Percentiles rank a stretch among this genome's conserved stretches.
These are phyloP conservation scores for Tausonia pullulans DNA, from an alignment of 1,284 basidiomycete species.

Conservation along the genomic window DNA sequence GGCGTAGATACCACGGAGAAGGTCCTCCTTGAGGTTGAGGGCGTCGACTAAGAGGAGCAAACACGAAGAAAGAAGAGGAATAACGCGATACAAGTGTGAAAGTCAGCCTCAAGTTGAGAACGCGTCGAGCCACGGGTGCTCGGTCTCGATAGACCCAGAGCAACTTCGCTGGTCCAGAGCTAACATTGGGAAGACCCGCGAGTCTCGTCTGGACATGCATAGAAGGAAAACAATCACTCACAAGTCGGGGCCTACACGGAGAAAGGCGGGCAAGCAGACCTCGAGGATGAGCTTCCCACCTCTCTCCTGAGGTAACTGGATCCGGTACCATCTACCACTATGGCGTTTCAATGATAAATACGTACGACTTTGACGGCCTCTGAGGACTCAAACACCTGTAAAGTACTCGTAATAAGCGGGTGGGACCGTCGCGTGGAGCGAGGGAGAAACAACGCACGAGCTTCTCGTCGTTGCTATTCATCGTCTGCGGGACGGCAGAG, in stretches of 20 bases:
- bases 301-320: slow-evolving; percentile 3
- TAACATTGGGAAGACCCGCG: too few relatives aligned
- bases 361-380: slow-evolving; percentile 69
- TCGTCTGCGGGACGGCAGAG: slow-evolving; percentile 56
- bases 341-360: slow-evolving; percentile 19
- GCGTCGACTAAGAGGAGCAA: slow-evolving; percentile 48
- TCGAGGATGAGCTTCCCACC: slow-evolving; percentile 11
- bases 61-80: neutral
- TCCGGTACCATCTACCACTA: neutral
- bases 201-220: too few relatives aligned
- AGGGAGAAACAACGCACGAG: slow-evolving; percentile 32
- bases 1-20: slow-evolving; percentile 93
- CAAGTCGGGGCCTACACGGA: slow-evolving; percentile 36
- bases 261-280: slow-evolving; percentile 25
- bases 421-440: neutral
- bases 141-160: too few relatives aligned
- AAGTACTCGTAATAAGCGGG: neutral
- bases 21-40: slow-evolving; percentile 87
- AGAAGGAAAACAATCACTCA: slow-evolving; percentile 21
- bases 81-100: too few relatives aligned
- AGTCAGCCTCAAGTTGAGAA: too few relatives aligned
- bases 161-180: too few relatives aligned
- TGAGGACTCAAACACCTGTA: slow-evolving; percentile 92
- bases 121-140: too few relatives aligned
- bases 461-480: slow-evolving; percentile 57